Percentiles rank a stretch among this genome's conserved stretches.
Conservation (phyloP, 352 stramenopile species). For the Lagenidium giganteum region DNA sequence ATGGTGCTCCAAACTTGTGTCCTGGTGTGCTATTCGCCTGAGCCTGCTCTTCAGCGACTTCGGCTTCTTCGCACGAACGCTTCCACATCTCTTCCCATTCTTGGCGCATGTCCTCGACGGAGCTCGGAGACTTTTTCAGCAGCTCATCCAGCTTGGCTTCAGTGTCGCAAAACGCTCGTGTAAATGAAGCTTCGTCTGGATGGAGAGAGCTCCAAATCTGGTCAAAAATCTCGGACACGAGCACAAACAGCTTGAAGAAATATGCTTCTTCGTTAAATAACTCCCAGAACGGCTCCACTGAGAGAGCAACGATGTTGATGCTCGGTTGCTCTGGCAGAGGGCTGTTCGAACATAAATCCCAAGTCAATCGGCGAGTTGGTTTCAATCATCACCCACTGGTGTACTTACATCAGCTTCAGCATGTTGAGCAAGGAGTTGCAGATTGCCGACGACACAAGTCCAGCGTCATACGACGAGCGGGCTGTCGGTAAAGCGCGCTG, state of each 20-base stretch:
- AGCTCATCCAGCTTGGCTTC: conserved; percentile 45
- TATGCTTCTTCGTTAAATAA: conserved; percentile 61
- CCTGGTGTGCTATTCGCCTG: not conserved
- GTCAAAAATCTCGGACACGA: conserved; percentile 60
- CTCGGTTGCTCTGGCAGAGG: conserved; percentile 30
- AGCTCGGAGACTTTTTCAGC: conserved; percentile 38
- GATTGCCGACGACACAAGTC: conserved; percentile 43
- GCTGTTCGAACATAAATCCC: conserved; percentile 29
- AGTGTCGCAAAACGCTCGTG: conserved; percentile 51
- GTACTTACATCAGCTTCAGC: conserved; percentile 50
- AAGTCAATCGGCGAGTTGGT: conserved; percentile 2
- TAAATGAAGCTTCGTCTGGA: conserved; percentile 51
- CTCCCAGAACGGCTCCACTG: conserved; percentile 65
- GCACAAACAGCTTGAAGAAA: conserved; percentile 60
- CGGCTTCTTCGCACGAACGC: too few relatives aligned
- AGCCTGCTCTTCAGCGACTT: too few relatives aligned
- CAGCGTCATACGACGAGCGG: conserved; percentile 43
- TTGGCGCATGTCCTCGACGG: conserved; percentile 34
- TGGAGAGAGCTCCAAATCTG: conserved; percentile 43
- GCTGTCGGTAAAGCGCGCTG: conserved; percentile 37
- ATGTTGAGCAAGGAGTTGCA: conserved; percentile 48
- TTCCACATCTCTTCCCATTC: conserved; percentile 39
- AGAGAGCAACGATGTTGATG: conserved; percentile 62
- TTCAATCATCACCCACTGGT: too few relatives aligned
- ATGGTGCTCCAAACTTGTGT: not conserved